phyloP scores from a whole-genome alignment of 2,329 filamentous ascomycete species.

The Talaromyces marneffei region DNA sequence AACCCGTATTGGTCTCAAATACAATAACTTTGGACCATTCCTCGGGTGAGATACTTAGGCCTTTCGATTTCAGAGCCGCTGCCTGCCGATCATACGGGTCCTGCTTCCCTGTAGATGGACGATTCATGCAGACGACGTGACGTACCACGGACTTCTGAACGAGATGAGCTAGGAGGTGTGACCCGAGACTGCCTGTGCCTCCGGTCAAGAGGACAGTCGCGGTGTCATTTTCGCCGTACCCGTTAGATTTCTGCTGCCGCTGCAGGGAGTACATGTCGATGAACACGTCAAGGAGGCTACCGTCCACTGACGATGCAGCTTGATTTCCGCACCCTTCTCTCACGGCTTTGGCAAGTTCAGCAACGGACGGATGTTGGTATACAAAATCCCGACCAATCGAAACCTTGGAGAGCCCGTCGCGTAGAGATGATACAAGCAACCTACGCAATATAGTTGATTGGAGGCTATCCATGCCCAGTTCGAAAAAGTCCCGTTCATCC shows the following conservation, averaged over 20 bases:
- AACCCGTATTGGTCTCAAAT: not conserved
- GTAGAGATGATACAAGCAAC: not conserved
- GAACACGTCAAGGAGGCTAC: not conserved
- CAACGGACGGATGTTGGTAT: slow-evolving; percentile 1
- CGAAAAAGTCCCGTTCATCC: not conserved
- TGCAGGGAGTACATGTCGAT: not conserved
- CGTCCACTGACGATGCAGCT: not conserved
- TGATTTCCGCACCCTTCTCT: not conserved
- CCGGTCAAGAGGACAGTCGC: not conserved
- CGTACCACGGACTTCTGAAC: not conserved
- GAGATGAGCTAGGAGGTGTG: not conserved
- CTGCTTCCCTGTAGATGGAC: not conserved
- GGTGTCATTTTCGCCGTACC: not conserved
- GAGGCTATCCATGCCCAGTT: slow-evolving; percentile 2
- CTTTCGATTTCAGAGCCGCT: not conserved
- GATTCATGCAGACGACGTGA: not conserved
- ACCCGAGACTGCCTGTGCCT: not conserved
- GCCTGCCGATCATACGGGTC: not conserved
- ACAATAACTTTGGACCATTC: not conserved
- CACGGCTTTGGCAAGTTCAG: not conserved
- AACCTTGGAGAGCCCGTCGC: not conserved
- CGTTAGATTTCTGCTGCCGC: not conserved
- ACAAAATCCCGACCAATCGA: slow-evolving; percentile 1
- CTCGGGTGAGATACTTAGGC: not conserved
- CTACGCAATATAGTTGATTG: not conserved